Evolutionary conservation across 345 rosid genomes (phyloP).

Genomic region (Pistacia vera): DNA sequence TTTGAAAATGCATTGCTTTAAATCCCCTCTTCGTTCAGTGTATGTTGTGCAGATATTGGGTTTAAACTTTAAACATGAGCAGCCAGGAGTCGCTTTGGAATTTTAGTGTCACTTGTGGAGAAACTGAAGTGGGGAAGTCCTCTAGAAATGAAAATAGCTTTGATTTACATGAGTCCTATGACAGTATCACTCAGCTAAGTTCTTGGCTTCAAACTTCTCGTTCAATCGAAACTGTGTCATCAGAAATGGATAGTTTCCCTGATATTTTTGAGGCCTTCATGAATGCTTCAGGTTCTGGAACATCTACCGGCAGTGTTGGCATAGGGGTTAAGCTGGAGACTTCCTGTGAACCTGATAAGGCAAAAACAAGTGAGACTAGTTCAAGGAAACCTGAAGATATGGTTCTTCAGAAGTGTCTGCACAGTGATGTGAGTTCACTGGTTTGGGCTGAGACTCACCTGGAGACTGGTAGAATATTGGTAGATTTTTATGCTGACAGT

Average conservation of each 20-base stretch:
- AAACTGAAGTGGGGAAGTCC: background rate
- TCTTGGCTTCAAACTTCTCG: background rate
- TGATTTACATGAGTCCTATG: background rate
- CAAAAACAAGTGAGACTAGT: background rate
- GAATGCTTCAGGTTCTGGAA: background rate
- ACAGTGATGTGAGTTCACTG: background rate
- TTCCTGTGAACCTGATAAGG: background rate
- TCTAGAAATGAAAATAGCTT: background rate
- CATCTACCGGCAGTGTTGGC: background rate
- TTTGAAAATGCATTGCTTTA: background rate
- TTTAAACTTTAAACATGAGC: background rate
- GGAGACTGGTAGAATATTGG: background rate
- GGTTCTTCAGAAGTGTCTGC: background rate
- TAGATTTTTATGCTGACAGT: background rate
- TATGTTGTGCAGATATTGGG: background rate
- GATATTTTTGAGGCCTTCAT: background rate
- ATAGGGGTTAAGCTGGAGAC: background rate
- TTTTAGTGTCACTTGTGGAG: background rate
- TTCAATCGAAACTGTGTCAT: background rate
- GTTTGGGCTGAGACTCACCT: background rate
- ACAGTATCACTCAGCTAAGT: background rate
- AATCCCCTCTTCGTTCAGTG: background rate
- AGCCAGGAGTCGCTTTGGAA: background rate
- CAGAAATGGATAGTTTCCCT: background rate
- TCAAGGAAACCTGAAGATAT: background rate